Evolutionary conservation across 202 grass and related monocot genomes (phyloP).

Genomic region (Brachypodium distachyon): DNA sequence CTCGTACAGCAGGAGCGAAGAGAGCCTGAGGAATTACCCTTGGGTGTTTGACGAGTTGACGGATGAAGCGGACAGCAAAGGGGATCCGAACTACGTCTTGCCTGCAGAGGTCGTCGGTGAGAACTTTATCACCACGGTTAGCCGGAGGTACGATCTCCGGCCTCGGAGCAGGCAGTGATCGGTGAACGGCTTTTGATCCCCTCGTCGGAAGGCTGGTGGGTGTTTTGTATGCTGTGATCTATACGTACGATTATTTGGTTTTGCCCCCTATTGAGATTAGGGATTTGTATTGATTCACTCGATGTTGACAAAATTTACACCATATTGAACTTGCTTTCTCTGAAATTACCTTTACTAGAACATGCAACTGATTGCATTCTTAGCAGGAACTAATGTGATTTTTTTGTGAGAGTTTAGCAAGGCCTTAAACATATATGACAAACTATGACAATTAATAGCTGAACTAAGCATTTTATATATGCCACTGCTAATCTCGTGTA

Average conservation of each 20-base stretch:
- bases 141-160: slow-evolving; percentile 63
- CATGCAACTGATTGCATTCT: too few species aligned
- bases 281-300: too few species aligned
- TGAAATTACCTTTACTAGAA: too few species aligned
- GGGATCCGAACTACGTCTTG: slow-evolving; percentile 47
- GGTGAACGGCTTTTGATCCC: neutral
- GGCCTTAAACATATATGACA: too few species aligned
- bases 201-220: neutral
- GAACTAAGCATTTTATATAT: too few species aligned
- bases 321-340: too few species aligned
- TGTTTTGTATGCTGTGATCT: neutral
- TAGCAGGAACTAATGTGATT: too few species aligned
- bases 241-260: neutral
- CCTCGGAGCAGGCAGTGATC: slow-evolving; percentile 11
- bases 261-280: neutral
- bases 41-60: slow-evolving; percentile 71
- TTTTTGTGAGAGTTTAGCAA: too few species aligned
- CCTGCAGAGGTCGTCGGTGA: slow-evolving; percentile 44
- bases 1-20: slow-evolving; percentile 34
- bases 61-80: slow-evolving; percentile 52
- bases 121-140: slow-evolving; percentile 36
- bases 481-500: too few species aligned
- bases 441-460: too few species aligned
- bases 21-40: slow-evolving; percentile 43
- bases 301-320: neutral